Conservation (phyloP, 768 basidiomycete genomes). For the Pilatotrama ljubarskyi region DNA sequence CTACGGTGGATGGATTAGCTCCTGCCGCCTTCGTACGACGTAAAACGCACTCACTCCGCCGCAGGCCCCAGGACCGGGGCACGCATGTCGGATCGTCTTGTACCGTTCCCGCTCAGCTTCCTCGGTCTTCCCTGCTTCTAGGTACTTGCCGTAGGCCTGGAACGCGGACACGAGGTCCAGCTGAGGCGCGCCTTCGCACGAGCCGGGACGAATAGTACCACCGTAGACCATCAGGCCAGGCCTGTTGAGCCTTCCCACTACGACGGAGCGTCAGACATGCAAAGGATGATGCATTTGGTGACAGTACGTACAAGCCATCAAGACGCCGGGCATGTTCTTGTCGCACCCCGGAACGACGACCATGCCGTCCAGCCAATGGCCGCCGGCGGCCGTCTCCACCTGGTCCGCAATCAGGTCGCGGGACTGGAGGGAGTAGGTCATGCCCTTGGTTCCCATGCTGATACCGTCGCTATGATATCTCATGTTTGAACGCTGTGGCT, state of each 20-base stretch:
- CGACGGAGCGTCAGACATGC: not conserved
- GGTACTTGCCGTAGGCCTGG: constrained; percentile 94
- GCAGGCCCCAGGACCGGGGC: constrained; percentile 97
- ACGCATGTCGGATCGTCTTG: constrained; percentile 87
- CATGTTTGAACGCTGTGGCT: too few species aligned
- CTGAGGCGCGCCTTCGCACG: constrained; percentile 84
- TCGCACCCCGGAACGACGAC: constrained; percentile 97
- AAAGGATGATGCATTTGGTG: not conserved
- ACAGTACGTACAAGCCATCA: constrained; percentile 83
- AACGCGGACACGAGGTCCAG: constrained; percentile 97
- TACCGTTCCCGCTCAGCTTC: constrained; percentile 83
- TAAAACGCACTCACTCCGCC: constrained; percentile 74
- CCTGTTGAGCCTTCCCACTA: constrained; percentile 92
- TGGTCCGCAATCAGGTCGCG: constrained; percentile 97
- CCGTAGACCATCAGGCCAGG: constrained; percentile 99
- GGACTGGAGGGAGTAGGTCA: constrained; percentile 96
- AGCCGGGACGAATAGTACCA: constrained; percentile 90
- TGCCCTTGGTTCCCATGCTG: constrained; percentile 94
- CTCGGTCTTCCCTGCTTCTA: constrained; percentile 84
- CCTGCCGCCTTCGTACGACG: not conserved
- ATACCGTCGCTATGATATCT: constrained; percentile 80
- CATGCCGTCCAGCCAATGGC: constrained; percentile 98
- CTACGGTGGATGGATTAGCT: constrained; percentile 38
- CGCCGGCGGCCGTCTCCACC: constrained; percentile 94
- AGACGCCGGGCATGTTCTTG: constrained; percentile 99